These are phyloP conservation scores for Lentinula sp. DNA, from an alignment of 768 basidiomycete genomes.

Conservation along the genomic window DNA sequence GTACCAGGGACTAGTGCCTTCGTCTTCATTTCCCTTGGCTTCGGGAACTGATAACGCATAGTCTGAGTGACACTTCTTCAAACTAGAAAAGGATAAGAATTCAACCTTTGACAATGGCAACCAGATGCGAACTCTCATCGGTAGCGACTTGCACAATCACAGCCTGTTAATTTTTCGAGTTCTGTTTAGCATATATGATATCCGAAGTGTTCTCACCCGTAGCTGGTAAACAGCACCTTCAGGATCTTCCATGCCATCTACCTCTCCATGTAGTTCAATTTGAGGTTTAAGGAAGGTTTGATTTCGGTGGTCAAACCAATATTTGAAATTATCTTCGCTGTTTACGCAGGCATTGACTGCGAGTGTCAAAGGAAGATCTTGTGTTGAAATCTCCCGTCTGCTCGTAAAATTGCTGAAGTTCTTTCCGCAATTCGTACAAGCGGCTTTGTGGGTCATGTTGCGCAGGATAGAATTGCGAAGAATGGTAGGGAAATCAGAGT, in stretches of 20 bases:
- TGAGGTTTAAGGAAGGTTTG: conserved; percentile 55
- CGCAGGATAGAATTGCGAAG: conserved; percentile 73
- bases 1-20: conserved; percentile 64
- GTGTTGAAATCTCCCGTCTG: conserved; percentile 55
- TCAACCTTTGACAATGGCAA: conserved; percentile 79
- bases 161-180: conserved; percentile 37
- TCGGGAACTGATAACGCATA: conserved; percentile 53
- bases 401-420: conserved; percentile 69
- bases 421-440: conserved; percentile 72
- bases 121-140: conserved; percentile 72
- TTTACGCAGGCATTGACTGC: conserved; percentile 82
- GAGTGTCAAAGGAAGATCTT: conserved; percentile 75
- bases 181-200: not conserved
- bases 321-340: conserved; percentile 62
- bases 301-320: conserved; percentile 67
- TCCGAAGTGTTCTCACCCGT: conserved; percentile 41
- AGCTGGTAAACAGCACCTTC: conserved; percentile 62
- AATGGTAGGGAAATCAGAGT: conserved; percentile 57
- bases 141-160: conserved; percentile 79
- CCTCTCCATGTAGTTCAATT: conserved; percentile 53
- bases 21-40: conserved; percentile 37
- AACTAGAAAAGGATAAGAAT: conserved; percentile 1
- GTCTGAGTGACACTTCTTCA: not conserved
- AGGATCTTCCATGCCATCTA: conserved; percentile 51
- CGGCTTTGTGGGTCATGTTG: conserved; percentile 80